A percentile compares a stretch with the other conserved stretches of the same genome.
phyloP scores from a whole-genome alignment of 306 rosid species.

The Inga oerstediana region DNA sequence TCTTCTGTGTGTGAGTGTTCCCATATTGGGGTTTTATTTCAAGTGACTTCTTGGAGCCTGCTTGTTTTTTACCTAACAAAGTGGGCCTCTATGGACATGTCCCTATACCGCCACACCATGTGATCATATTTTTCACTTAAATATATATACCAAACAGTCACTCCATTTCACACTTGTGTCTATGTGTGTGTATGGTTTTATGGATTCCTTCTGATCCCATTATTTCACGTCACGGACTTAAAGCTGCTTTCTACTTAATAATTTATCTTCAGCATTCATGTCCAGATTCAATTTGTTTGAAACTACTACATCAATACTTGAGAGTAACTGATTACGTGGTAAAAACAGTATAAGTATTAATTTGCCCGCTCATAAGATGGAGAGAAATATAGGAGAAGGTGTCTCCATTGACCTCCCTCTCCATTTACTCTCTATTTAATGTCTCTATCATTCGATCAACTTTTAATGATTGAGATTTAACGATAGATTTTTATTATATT shows the following conservation, averaged over 20 bases:
- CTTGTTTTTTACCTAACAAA: slow-evolving; percentile 69
- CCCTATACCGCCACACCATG: slow-evolving; percentile 73
- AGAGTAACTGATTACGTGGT: slow-evolving; percentile 27
- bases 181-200: neutral
- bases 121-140: slow-evolving; percentile 39
- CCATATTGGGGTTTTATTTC: slow-evolving; percentile 75
- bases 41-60: slow-evolving; percentile 66
- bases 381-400: no score
- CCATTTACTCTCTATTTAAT: no score
- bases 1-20: slow-evolving; percentile 50
- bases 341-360: neutral
- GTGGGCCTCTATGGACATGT: slow-evolving; percentile 88
- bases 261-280: neutral
- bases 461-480: no score
- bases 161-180: slow-evolving; percentile 14
- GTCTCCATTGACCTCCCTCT: no score
- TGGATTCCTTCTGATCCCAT: slow-evolving; percentile 30
- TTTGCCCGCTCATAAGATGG: no score
- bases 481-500: no score
- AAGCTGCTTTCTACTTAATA: neutral
- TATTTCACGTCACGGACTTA: slow-evolving; percentile 31
- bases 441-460: no score
- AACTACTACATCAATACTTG: neutral
- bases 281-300: neutral
- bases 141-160: slow-evolving; percentile 38